A percentile compares a stretch with the other conserved stretches of the same genome.
These are phyloP conservation scores for Trypanosoma vivax DNA, from an alignment of 208 protist species.

Conservation along the genomic window DNA sequence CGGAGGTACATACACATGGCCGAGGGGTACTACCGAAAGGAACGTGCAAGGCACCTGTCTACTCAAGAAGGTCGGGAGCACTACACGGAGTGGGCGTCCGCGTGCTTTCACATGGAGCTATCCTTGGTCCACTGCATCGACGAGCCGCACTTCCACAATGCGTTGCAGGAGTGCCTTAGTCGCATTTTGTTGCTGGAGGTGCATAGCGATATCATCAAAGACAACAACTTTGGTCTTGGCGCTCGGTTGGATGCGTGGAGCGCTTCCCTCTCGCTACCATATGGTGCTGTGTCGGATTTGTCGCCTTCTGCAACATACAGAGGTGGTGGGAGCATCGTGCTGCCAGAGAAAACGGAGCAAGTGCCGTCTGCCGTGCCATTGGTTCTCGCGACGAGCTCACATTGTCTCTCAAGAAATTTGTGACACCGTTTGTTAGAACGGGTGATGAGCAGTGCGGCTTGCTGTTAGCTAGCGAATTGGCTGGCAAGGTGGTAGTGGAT, in stretches of 20 bases:
- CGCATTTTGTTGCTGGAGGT: slow-evolving; percentile 44
- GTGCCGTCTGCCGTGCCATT: not conserved
- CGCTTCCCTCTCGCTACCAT: not conserved
- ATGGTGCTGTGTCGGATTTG: not conserved
- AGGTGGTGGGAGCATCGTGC: not conserved
- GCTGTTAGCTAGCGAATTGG: slow-evolving; percentile 46
- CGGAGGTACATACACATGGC: slow-evolving; percentile 28
- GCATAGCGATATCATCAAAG: slow-evolving; percentile 49
- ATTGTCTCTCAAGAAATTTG: slow-evolving; percentile 26
- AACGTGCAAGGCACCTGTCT: slow-evolving; percentile 25
- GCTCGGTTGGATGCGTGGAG: slow-evolving; percentile 54
- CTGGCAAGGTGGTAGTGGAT: slow-evolving; percentile 38
- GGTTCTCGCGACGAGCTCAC: slow-evolving; percentile 3
- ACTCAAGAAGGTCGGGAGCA: slow-evolving; percentile 17
- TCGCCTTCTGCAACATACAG: not conserved
- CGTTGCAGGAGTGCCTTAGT: slow-evolving; percentile 26
- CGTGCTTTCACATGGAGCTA: slow-evolving; percentile 34
- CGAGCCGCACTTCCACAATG: slow-evolving; percentile 24
- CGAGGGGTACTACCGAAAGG: slow-evolving; percentile 35
- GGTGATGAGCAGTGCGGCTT: slow-evolving; percentile 38
- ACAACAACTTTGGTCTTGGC: slow-evolving; percentile 36
- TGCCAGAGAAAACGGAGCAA: not conserved
- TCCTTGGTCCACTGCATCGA: slow-evolving; percentile 27
- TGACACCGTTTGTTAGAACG: slow-evolving; percentile 30
- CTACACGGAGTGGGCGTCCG: slow-evolving; percentile 46